phyloP scores from a whole-genome alignment of 257 asterid genomes.

The Jacaranda copaia region DNA sequence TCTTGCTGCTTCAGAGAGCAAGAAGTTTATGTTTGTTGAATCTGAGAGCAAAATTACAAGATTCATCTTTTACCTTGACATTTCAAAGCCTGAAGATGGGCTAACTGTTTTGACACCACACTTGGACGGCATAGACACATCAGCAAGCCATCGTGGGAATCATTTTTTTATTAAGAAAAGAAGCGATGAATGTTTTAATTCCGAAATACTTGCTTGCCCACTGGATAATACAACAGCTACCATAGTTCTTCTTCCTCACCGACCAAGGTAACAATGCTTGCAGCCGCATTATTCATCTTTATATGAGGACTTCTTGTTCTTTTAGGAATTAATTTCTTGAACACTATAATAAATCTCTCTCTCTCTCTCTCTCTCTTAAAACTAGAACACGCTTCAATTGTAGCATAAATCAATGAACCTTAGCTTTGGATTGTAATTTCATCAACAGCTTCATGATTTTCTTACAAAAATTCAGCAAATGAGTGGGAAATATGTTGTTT shows the following conservation, averaged over 20 bases:
- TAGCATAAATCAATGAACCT: conserved; percentile 21
- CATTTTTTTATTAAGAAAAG: conserved; percentile 84
- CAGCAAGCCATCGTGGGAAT: conserved; percentile 93
- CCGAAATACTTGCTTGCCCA: conserved; percentile 88
- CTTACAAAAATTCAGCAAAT: conserved; percentile 14
- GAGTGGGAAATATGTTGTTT: neutral
- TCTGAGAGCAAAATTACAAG: conserved; percentile 90
- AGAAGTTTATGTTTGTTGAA: conserved; percentile 75
- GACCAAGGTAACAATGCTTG: conserved; percentile 68
- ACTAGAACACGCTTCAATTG: conserved; percentile 8
- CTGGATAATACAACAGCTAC: conserved; percentile 70
- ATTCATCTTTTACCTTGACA: conserved; percentile 80
- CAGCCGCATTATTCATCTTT: conserved; percentile 24
- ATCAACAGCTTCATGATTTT: conserved; percentile 18
- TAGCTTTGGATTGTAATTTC: conserved; percentile 34
- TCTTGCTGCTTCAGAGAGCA: conserved; percentile 87
- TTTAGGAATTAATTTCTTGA: neutral
- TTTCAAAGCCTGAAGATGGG: conserved; percentile 72
- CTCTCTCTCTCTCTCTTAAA: neutral
- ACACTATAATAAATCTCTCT: neutral
- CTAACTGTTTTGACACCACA: conserved; percentile 73
- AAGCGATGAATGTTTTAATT: conserved; percentile 83
- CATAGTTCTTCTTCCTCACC: conserved; percentile 78
- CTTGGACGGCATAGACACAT: conserved; percentile 75
- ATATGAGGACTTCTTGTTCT: neutral